Evolutionary conservation across 768 basidiomycete genomes (phyloP).

Genomic region (Tricholoma sp.): DNA sequence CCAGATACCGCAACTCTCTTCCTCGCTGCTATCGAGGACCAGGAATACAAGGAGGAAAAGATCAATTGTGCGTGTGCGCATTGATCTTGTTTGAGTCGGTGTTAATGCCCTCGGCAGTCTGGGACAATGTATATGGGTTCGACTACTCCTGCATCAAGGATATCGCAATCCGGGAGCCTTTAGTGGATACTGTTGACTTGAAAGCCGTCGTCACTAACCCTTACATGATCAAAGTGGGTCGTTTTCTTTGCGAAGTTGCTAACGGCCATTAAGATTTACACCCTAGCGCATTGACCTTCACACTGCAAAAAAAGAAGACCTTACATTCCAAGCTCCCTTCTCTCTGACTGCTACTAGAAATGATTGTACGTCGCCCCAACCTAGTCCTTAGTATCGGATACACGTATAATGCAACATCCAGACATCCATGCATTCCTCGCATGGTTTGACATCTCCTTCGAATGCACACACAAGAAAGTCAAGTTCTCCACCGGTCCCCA

Average conservation of each 20-base stretch:
- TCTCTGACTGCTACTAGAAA: slow-evolving; percentile 76
- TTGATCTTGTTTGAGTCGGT: background rate
- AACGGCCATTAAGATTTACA: background rate
- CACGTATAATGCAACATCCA: slow-evolving; percentile 23
- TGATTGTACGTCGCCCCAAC: slow-evolving; percentile 65
- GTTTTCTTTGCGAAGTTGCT: background rate
- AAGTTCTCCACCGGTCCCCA: slow-evolving; percentile 98
- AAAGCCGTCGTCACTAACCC: slow-evolving; percentile 95
- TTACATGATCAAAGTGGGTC: slow-evolving; percentile 73
- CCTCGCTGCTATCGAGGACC: slow-evolving; percentile 96
- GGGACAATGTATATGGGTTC: slow-evolving; percentile 99
- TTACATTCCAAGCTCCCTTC: slow-evolving; percentile 82
- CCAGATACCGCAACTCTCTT: slow-evolving; percentile 92
- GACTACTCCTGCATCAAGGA: slow-evolving; percentile 99
- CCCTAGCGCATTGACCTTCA: slow-evolving; percentile 79
- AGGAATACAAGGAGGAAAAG: slow-evolving; percentile 99
- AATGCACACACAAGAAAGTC: slow-evolving; percentile 92
- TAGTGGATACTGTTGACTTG: slow-evolving; percentile 98
- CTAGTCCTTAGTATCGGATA: background rate
- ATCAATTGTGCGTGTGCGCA: slow-evolving; percentile 79
- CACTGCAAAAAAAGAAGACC: slow-evolving; percentile 93
- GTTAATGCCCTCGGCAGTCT: slow-evolving; percentile 57
- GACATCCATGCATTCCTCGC: slow-evolving; percentile 97
- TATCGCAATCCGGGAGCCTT: slow-evolving; percentile 91
- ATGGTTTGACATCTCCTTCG: slow-evolving; percentile 98